Base-by-base conservation (phyloP, 2,329 filamentous ascomycete species). In the Meredithiella fracta region DNA sequence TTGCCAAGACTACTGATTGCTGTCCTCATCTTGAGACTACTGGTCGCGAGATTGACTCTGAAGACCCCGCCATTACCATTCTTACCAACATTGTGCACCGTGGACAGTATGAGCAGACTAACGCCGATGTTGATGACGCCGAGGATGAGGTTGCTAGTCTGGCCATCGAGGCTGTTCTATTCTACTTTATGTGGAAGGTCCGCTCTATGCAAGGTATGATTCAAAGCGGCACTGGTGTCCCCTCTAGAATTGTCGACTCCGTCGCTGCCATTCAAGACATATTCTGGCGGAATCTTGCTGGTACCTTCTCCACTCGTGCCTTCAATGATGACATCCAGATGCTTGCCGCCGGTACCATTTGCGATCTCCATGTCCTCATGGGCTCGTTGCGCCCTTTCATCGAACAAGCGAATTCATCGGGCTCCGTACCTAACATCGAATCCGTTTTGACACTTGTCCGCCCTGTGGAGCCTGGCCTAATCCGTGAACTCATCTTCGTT, bases 131-230 rank as follows among this genome's bases (percentile, higher is more conserved):
- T 25, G 85, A 89, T 60, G 81, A 81, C 47, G 72, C 86, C 11
- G 91, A 97, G 67, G 86, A 92, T 61, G 82, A 86, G 60, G 73
- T 92, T 47, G 82, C 88, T 5, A 74, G 79, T 1, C 84, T 83
- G 62, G 83, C 88, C 29, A 85, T 94, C 63, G 84, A 85, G 61
- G 76, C 82, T 1, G 75, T 85, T 53, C 76, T 89, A 50, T 88
- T 94, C 69, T 97, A 96, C 70, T 94, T 96, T 65, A 87, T 94
- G 80, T 98, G 92, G 92, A 91, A 92, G 65, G 77, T 85, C 22
- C 78, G 80, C 54, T 72, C 75, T 54, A 64, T 87, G 59, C 72
- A 74, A 60, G 71, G 74, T 55, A 67, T 76, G 15, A 67, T 86
- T 37, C 69, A 73, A 15, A 73, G 74, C 25, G 75, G 79, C 47